Conservation (phyloP, 257 asterid genomes). For the Rauvolfia tetraphylla region DNA sequence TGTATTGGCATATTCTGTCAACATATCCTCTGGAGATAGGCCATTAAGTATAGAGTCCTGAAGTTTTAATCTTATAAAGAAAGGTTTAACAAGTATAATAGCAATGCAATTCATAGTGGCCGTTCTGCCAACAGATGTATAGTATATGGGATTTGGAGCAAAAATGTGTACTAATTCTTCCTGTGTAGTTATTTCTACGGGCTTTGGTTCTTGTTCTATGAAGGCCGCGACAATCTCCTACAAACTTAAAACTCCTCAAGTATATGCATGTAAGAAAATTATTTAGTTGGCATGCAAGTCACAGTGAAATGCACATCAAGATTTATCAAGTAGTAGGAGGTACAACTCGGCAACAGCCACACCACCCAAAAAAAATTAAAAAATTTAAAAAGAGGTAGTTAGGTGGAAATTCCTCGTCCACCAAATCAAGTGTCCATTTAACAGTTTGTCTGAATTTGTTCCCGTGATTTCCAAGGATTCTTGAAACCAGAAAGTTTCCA, state of each 20-base stretch:
- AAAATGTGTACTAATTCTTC: not conserved
- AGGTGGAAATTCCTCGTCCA: not conserved
- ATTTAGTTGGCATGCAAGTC: not conserved
- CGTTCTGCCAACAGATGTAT: not conserved
- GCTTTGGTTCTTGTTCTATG: not conserved
- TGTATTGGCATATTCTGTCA: slow-evolving; percentile 8
- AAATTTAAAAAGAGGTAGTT: too few relatives aligned
- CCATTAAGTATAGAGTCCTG: not conserved
- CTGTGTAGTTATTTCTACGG: not conserved
- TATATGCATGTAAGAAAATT: too few relatives aligned
- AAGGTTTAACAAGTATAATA: not conserved
- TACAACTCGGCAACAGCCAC: too few relatives aligned
- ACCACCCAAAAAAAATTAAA: too few relatives aligned
- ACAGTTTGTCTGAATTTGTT: not conserved
- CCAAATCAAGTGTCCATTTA: not conserved
- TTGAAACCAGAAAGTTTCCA: not conserved
- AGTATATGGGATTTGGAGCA: not conserved
- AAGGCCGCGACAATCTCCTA: too few relatives aligned
- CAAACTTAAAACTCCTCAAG: too few relatives aligned
- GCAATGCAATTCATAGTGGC: not conserved
- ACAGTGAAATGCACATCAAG: not conserved
- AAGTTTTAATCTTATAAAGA: not conserved
- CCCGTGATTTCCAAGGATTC: not conserved
- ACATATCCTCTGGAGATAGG: not conserved
- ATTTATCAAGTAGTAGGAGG: not conserved